Conservation (phyloP, 2,329 filamentous ascomycete species). For the Orbilia javanica region DNA sequence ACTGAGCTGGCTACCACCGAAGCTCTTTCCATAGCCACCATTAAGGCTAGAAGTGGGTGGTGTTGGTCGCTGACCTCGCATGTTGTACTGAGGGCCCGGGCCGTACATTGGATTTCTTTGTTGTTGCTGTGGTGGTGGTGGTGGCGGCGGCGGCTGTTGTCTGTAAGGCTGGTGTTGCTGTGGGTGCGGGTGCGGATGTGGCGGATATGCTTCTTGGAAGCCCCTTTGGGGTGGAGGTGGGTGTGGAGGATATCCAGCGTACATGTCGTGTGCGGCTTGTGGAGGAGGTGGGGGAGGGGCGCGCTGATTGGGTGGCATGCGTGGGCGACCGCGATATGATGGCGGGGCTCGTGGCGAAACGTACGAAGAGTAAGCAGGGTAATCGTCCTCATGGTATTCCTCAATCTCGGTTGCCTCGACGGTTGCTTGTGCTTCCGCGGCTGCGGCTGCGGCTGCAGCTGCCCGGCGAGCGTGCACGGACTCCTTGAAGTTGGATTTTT, state of each 20-base stretch:
- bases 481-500: conserved; percentile 56
- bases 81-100: conserved; percentile 25
- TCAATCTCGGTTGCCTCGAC: conserved; percentile 50
- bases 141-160: conserved; percentile 23
- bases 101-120: conserved; percentile 49
- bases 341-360: conserved; percentile 41
- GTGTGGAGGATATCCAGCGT: conserved; percentile 17
- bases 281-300: conserved; percentile 32
- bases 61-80: conserved; percentile 9
- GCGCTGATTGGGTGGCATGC: conserved; percentile 38
- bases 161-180: conserved; percentile 42
- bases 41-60: conserved; percentile 28
- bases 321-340: conserved; percentile 50
- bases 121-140: conserved; percentile 12
- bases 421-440: conserved; percentile 26
- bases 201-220: conserved; percentile 39
- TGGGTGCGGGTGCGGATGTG: conserved; percentile 36
- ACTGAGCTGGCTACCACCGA: conserved; percentile 41
- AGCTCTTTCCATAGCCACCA: conserved; percentile 42
- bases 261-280: conserved; percentile 19
- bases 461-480: conserved; percentile 52
- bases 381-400: conserved; percentile 55
- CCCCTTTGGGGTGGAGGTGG: conserved; percentile 22
- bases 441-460: conserved; percentile 47
- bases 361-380: conserved; percentile 36